Evolutionary conservation across 2,329 filamentous ascomycete species (phyloP).

Genomic region (Sarocladiaceae sp.): DNA sequence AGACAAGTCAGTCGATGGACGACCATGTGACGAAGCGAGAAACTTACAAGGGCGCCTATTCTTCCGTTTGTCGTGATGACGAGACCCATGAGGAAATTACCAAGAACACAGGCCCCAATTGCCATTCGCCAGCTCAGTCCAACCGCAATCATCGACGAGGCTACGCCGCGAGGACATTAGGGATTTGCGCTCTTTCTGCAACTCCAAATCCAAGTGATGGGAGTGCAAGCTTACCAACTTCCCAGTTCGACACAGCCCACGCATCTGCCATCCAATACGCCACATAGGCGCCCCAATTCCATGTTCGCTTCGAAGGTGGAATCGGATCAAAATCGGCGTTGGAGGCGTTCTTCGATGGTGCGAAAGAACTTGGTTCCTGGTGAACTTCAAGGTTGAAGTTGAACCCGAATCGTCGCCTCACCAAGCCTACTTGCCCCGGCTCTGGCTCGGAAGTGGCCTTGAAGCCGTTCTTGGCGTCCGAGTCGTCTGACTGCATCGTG

Average conservation of each 20-base stretch:
- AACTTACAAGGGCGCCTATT: slow-evolving; percentile 4
- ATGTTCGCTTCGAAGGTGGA: neutral
- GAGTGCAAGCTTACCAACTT: slow-evolving; percentile 5
- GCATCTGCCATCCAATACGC: slow-evolving; percentile 2
- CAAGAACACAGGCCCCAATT: slow-evolving; percentile 2
- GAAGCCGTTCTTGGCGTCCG: slow-evolving; percentile 6
- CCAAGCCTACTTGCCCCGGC: slow-evolving; percentile 4
- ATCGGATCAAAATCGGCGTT: slow-evolving; percentile 2
- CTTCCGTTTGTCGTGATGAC: neutral
- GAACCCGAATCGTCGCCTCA: slow-evolving; percentile 7
- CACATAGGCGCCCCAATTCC: neutral
- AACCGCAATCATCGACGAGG: slow-evolving; percentile 4
- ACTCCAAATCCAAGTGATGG: slow-evolving; percentile 6
- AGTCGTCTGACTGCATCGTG: slow-evolving; percentile 2
- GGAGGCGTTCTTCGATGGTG: neutral
- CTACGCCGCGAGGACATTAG: slow-evolving; percentile 4
- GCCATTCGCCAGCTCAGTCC: slow-evolving; percentile 2
- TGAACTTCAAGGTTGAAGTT: slow-evolving; percentile 7
- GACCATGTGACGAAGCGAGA: slow-evolving; percentile 2
- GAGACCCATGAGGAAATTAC: slow-evolving; percentile 4
- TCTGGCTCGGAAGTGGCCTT: slow-evolving; percentile 3
- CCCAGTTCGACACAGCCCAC: neutral
- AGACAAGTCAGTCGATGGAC: slow-evolving; percentile 5
- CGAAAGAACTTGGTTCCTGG: slow-evolving; percentile 5
- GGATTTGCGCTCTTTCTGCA: slow-evolving; percentile 2